Percentiles rank a stretch among this genome's conserved stretches.
phyloP scores from a whole-genome alignment of 208 protist species.

The Crithidia expoeki region DNA sequence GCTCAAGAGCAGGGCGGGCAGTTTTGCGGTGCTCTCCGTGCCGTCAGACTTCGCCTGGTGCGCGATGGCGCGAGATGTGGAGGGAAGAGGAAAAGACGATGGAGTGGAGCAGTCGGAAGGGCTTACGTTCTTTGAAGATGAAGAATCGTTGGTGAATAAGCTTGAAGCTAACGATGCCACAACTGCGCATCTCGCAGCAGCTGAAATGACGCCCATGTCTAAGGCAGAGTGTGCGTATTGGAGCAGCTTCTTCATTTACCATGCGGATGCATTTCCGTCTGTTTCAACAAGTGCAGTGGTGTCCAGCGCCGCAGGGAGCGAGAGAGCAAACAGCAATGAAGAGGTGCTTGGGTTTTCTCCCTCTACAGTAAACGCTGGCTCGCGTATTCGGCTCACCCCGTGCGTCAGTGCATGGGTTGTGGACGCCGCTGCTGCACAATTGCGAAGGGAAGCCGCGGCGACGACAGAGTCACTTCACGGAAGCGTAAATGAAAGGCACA shows the following conservation, averaged over 20 bases:
- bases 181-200: background rate
- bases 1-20: background rate
- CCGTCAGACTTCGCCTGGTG: constrained; percentile 22
- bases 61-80: constrained; percentile 4
- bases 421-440: constrained; percentile 13
- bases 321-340: background rate
- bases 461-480: background rate
- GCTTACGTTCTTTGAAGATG: too few relatives aligned
- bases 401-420: constrained; percentile 24
- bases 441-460: background rate
- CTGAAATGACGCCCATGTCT: background rate
- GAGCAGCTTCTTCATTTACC: constrained; percentile 27
- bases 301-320: background rate
- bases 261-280: background rate
- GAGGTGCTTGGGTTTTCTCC: too few relatives aligned
- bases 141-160: background rate
- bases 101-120: too few relatives aligned
- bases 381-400: constrained; percentile 19
- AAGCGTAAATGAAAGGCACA: background rate
- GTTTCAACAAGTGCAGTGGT: background rate
- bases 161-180: background rate
- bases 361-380: background rate
- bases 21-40: constrained; percentile 11
- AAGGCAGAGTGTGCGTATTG: constrained; percentile 16
- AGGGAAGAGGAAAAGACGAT: background rate